Base-by-base conservation (phyloP, 1,284 basidiomycete species). In the Tilletia indica region DNA sequence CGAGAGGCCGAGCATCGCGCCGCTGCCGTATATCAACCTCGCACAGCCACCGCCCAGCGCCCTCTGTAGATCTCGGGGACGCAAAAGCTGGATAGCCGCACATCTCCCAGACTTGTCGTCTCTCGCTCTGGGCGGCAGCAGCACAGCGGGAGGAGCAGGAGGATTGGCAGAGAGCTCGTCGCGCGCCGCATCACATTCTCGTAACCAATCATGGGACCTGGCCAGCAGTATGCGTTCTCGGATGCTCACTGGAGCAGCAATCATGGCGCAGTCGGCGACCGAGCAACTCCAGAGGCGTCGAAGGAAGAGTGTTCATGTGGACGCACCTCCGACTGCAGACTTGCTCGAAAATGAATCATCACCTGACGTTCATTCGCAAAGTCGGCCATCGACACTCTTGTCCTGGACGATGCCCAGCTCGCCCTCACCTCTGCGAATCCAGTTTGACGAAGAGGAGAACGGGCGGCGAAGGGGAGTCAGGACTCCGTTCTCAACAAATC, bases 31-130 rank as follows among this genome's bases (percentile, higher is more conserved):
- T 69, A 34, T 49, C 68, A 11, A 64, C 71, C 3, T 69, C 72
- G 3, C 71, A 67, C 68, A 68, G 0, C 73, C 72, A 58, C 69
- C 73, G 0, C 71, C 67, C 70, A 74, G 47, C 61, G 75, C 0
- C 25, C 73, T 31, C 70, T 72, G 3, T 69, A 75, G 4, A 12
- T 34, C 68, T 31, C 48, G 68, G 21, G 54, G 49, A 9, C 36
- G 49, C 48, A 42, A 68, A 36, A 68, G 68, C 49, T 42, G 48
- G 68, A 58, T 45, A 4, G 56, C 68, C 54, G 31, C 61, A 14
- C 61, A 64, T 42, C 34, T 64, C 0, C 61, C 61, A 19, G 61
- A 64, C 16, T 38, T 64, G 36, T 38, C 34, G 36, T 64, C 61
- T 3, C 34, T 64, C 34, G 19, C 34, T 19, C 61, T 64, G 36